Conservation (phyloP, 352 stramenopile species). For the Phytophthora lateralis region DNA sequence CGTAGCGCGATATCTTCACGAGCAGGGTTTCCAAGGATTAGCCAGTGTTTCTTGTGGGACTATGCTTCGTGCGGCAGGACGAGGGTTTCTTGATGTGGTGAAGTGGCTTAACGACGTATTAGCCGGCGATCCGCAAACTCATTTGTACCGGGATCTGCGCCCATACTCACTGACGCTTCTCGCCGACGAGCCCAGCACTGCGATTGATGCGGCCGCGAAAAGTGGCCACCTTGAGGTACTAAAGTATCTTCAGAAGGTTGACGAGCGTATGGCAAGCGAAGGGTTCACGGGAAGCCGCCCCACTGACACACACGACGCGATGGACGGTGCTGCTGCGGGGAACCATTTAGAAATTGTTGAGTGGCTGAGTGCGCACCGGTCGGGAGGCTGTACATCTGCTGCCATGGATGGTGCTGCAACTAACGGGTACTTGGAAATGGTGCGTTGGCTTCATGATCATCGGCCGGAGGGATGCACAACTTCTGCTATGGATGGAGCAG, state of each 20-base stretch:
- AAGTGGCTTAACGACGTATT: constrained; percentile 35
- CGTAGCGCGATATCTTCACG: constrained; percentile 25
- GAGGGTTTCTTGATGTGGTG: constrained; percentile 35
- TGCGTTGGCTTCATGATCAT: constrained; percentile 33
- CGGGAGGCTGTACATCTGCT: constrained; percentile 20
- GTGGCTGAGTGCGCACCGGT: constrained; percentile 30
- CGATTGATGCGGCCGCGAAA: constrained; percentile 35
- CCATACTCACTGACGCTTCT: constrained; percentile 30
- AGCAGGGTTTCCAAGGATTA: constrained; percentile 27
- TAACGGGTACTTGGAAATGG: constrained; percentile 33
- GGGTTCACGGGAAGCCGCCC: constrained; percentile 8
- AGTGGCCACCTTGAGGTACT: constrained; percentile 31
- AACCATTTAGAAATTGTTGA: constrained; percentile 33
- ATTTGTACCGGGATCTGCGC: constrained; percentile 33
- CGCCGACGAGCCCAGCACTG: constrained; percentile 29
- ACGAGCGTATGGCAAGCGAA: constrained; percentile 13
- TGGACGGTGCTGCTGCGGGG: constrained; percentile 32
- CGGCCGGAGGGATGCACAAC: constrained; percentile 25
- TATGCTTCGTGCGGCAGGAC: constrained; percentile 35
- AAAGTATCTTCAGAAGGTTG: constrained; percentile 27
- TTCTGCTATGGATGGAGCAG: constrained; percentile 28
- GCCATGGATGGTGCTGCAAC: constrained; percentile 33
- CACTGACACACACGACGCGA: constrained; percentile 30
- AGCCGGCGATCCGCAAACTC: constrained; percentile 4
- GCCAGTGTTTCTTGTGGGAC: constrained; percentile 31